These are phyloP conservation scores for Aspergillus bertholletiae DNA, from an alignment of 495 filamentous ascomycete genomes.

Conservation along the genomic window DNA sequence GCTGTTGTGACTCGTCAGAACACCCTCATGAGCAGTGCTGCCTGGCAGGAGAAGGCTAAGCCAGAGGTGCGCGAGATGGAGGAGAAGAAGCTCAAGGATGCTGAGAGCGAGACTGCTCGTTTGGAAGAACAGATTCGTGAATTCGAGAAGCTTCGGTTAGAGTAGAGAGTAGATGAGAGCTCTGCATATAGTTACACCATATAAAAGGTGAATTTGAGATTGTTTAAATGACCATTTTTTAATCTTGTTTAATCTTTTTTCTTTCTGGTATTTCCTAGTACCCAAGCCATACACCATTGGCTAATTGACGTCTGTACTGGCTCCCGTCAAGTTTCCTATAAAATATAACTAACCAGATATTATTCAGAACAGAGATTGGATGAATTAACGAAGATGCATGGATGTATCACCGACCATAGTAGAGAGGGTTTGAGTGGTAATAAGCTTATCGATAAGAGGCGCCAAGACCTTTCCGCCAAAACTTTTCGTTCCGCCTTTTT, in stretches of 20 bases:
- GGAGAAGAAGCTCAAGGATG: slow-evolving; percentile 54
- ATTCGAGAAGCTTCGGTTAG: slow-evolving; percentile 46
- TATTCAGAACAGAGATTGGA: too few relatives aligned
- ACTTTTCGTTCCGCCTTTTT: slow-evolving; percentile 16
- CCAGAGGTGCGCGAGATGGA: slow-evolving; percentile 56
- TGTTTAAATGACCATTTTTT: neutral
- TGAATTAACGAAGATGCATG: too few relatives aligned
- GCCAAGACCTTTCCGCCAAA: slow-evolving; percentile 27
- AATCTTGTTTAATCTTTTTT: slow-evolving; percentile 2
- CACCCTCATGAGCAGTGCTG: slow-evolving; percentile 30
- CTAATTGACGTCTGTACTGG: too few relatives aligned
- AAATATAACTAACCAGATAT: too few relatives aligned
- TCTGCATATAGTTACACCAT: neutral
- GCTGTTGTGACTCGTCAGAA: slow-evolving; percentile 33
- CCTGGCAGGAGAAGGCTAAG: slow-evolving; percentile 47
- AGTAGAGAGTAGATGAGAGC: slow-evolving; percentile 24
- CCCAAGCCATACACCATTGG: too few relatives aligned
- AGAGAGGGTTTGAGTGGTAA: neutral
- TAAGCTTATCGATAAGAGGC: slow-evolving; percentile 28
- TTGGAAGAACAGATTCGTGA: slow-evolving; percentile 53
- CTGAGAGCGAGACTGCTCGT: slow-evolving; percentile 50
- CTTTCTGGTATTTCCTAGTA: slow-evolving; percentile 1
- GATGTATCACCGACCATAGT: too few relatives aligned
- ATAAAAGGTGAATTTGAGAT: neutral
- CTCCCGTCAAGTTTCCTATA: too few relatives aligned